Percentiles rank a stretch among this genome's conserved stretches.
These are phyloP conservation scores for Aspergillus melleus DNA, from an alignment of 2,329 filamentous ascomycete species.

Conservation along the genomic window DNA sequence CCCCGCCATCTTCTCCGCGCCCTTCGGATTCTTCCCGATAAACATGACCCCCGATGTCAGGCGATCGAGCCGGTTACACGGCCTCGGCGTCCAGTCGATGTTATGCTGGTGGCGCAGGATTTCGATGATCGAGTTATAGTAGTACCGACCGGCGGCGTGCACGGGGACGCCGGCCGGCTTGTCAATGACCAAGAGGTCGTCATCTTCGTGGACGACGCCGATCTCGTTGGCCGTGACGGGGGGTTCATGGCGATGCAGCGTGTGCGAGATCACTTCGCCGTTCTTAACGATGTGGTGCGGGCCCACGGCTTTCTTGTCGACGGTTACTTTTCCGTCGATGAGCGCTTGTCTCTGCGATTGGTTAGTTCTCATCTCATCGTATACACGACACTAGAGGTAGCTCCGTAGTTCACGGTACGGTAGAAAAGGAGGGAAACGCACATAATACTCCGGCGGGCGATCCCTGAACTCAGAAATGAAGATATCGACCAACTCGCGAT, in stretches of 20 bases:
- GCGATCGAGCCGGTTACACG: constrained; percentile 91
- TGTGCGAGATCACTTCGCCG: constrained; percentile 89
- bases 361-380: neutral
- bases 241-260: constrained; percentile 91
- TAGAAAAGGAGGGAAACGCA: constrained; percentile 37
- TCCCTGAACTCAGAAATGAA: constrained; percentile 93
- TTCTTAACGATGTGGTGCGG: constrained; percentile 76
- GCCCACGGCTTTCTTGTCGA: constrained; percentile 73
- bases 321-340: constrained; percentile 70
- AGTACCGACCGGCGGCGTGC: constrained; percentile 91
- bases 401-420: too few species aligned
- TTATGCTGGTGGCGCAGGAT: constrained; percentile 80
- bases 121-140: constrained; percentile 91
- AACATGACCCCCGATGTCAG: constrained; percentile 98
- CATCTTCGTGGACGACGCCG: constrained; percentile 82
- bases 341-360: constrained; percentile 68
- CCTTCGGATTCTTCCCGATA: constrained; percentile 80
- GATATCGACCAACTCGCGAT: constrained; percentile 76
- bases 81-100: constrained; percentile 59
- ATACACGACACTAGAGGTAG: too few species aligned
- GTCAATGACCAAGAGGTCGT: constrained; percentile 93
- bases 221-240: constrained; percentile 82
- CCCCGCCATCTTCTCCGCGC: constrained; percentile 72
- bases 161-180: constrained; percentile 95
- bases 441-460: constrained; percentile 82